Evolutionary conservation across 2,329 filamentous ascomycete genomes (phyloP), one percentile per base, ranked within the genome.

Genomic region (Herpotrichia juniperi): DNA sequence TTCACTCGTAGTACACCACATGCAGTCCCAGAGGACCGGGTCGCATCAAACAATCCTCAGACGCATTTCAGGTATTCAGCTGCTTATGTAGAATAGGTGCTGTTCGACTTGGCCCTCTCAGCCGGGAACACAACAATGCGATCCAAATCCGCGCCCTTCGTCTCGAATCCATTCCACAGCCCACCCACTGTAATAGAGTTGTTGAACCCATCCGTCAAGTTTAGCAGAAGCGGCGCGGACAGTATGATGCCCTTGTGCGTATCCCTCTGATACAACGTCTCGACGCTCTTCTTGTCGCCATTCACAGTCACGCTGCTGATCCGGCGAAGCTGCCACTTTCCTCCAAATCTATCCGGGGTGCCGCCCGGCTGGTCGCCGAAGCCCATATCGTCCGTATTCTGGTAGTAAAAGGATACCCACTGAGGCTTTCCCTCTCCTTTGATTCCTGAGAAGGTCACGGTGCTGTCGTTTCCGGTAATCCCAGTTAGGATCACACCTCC

Each of bases 231-330:
- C 4, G 84, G 82, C 0, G 84, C 81, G 5, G 82, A 84, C 2
- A 87, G 58, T 19, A 87, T 78, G 11, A 87, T 80, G 0, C 84
- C 81, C 69, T 87, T 87, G 60, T 83, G 79, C 1, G 80, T 82
- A 50, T 86, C 80, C 39, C 82, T 74, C 69, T 83, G 80, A 58
- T 76, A 82, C 17, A 83, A 62, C 6, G 79, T 79, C 56, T 83
- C 73, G 2, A 83, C 73, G 22, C 77, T 74, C 42, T 80, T 74
- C 0, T 72, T 77, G 45, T 78, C 74, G 2, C 76, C 79, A 54
- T 85, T 87, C 2, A 87, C 81, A 0, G 85, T 73, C 1, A 87
- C 83, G 42, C 83, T 85, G 60, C 80, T 81, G 50, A 87, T 82
- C 9, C 84, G 79, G 4, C 84, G 79, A 5, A 87, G 71, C 54